phyloP scores from a whole-genome alignment of 2,329 filamentous ascomycete species.

The Apiospora phragmitis region DNA sequence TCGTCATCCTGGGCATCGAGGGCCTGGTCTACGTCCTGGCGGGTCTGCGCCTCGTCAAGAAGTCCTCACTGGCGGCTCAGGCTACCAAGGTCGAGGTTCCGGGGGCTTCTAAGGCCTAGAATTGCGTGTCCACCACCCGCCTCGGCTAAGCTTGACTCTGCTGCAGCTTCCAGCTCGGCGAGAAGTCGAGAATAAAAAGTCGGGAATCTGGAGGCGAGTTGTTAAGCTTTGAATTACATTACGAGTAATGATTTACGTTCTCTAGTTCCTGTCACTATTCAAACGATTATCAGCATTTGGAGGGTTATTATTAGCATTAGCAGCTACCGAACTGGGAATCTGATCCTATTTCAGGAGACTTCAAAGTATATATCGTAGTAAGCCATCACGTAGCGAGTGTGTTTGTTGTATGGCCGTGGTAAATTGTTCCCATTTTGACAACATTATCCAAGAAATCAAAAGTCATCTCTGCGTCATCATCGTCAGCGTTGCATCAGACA shows the following conservation, averaged over 20 bases:
- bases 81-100: neutral
- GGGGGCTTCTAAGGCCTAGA: conserved; percentile 1
- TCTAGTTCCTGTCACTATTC: no score
- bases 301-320: neutral
- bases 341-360: neutral
- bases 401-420: neutral
- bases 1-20: conserved; percentile 48
- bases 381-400: neutral
- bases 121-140: neutral
- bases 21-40: conserved; percentile 42
- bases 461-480: neutral
- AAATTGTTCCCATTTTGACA: neutral
- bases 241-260: neutral
- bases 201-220: neutral
- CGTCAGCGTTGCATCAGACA: neutral
- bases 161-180: no score
- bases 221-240: neutral
- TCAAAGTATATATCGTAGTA: neutral
- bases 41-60: conserved; percentile 50
- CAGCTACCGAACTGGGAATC: neutral
- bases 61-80: conserved; percentile 36
- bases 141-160: no score
- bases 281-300: neutral
- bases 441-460: neutral
- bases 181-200: neutral